Base-by-base conservation (phyloP, 495 filamentous ascomycete species). In the Friedmanniomyces simplex region DNA sequence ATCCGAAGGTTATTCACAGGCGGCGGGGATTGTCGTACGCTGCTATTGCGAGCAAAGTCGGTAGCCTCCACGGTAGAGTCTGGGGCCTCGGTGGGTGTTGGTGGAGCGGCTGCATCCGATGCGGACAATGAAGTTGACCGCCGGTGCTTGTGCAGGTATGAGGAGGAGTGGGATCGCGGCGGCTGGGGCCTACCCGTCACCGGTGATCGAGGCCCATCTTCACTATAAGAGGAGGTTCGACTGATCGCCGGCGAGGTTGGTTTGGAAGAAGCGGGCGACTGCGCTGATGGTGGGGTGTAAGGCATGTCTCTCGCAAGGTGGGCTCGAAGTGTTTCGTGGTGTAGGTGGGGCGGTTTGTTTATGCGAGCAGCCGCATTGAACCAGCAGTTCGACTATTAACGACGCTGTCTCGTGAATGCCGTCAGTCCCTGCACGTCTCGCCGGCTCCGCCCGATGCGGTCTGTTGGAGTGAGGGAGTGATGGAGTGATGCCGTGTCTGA, bases 251-350 rank as follows among this genome's bases (percentile, higher is more conserved):
- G 79, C 67, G 82, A 86, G 67, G 78, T 68, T 66, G 82, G 74
- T 49, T 76, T 76, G 50, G 86, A 85, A 59, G 85, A 80, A 67
- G 82, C 79, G 75, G 88, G 89, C 66, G 88, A 90, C 74, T 79
- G 76, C 76, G 85, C 84, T 66, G 82, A 79, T 51, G 90, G 90
- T 61, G 90, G 89, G 71, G 90, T 95, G 79, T 96, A 96, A 76
- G 90, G 90, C 90, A 96, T 96, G 73, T 75, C 68, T 61, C 36
- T 32, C 47, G 24, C 10, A 22, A 28, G 45, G 34, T 25, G 32
- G 43, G n/a, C 45, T 49, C 28, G 32, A 28, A 8, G 46, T 39
- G 51, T 10, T 14, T 20, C 4, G 53, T 60, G 49, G 53, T 55
- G 50, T 39, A 36, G 26, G 26, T 49, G 39, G 49, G 48, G 26